Conservation (phyloP, 2,329 filamentous ascomycete genomes). For the Colletotrichum filicis region DNA sequence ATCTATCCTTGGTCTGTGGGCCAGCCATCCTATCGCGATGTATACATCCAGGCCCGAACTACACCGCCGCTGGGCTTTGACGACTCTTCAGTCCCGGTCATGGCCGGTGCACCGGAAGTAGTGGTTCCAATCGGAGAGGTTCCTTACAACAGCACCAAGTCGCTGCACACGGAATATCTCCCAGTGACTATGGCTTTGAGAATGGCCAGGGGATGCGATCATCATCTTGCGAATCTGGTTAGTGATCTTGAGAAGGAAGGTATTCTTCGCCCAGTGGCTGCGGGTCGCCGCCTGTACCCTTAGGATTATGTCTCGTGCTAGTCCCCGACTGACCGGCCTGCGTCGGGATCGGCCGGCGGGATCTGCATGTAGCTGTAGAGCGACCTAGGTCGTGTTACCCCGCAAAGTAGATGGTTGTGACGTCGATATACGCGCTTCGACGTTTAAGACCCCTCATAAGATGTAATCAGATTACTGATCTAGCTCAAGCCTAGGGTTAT, state of each 20-base stretch:
- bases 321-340: not conserved
- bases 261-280: not conserved
- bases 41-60: slow-evolving; percentile 7
- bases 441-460: not conserved
- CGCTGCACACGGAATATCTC: slow-evolving; percentile 8
- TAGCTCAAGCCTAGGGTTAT: not conserved
- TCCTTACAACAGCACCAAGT: slow-evolving; percentile 3
- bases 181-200: slow-evolving; percentile 12
- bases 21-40: slow-evolving; percentile 25
- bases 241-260: slow-evolving; percentile 4
- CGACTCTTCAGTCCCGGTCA: slow-evolving; percentile 1
- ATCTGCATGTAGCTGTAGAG: not conserved
- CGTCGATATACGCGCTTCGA: not conserved
- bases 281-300: not conserved
- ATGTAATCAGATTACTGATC: not conserved
- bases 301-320: not conserved
- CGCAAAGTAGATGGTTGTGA: not conserved
- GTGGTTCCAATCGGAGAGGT: slow-evolving; percentile 19
- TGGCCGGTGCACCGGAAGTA: slow-evolving; percentile 20
- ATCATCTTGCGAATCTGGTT: slow-evolving; percentile 15
- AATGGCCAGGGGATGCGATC: slow-evolving; percentile 30
- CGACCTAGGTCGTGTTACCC: not conserved
- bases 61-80: slow-evolving; percentile 13
- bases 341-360: not conserved
- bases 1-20: slow-evolving; percentile 21